Evolutionary conservation across 2,329 filamentous ascomycete genomes (phyloP), one percentile per base, ranked within the genome.

Genomic region (Beauveria australis): DNA sequence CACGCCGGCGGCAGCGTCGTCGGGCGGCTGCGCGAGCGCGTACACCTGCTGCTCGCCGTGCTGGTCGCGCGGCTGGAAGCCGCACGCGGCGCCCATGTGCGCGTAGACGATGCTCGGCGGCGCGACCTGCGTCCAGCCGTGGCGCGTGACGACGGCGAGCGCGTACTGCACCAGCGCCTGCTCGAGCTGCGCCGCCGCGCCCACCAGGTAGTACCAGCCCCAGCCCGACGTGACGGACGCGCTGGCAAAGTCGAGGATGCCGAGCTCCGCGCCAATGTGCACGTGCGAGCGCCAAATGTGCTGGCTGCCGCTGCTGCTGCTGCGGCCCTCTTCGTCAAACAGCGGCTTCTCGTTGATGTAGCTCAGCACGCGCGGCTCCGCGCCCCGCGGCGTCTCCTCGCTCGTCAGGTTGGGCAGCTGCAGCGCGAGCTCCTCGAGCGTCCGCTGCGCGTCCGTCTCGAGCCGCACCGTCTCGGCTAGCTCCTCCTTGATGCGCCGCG

Each of bases 181-280:
- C 75, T 99, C 94, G n/a, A 99, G 82, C 72, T 94, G 84, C 0
- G 92, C 92, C 9, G 87, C 94, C 69, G 96, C 92, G 70, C 93
- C 91, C n/a, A 91, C 79, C 12, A 99, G 84, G 74, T 92, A 97
- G 77, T 99, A 99, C 91, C 92, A 99, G 1, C 94, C 94, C 93
- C 93, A 99, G 43, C 94, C 94, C 3, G 88, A 90, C 1, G 91
- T 87, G n/a, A 83, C 86, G 2, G 88, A 88, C 5, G 92, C 91
- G 62, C 83, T 87, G 5, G 88, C 80, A 70, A 99, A 97, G 76
- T 99, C 93, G 56, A 99, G 79, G n/a, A 99, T 81, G 40, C 88
- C 87, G n/a, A 99, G 83, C 69, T 92, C 85, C 5, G 85, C 80
- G 37, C 94, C 94, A 66, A 99, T 93, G 66, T 93, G 83, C 8